Base-by-base conservation (phyloP, 1,284 basidiomycete genomes). In the Rhodotorula sp. region DNA sequence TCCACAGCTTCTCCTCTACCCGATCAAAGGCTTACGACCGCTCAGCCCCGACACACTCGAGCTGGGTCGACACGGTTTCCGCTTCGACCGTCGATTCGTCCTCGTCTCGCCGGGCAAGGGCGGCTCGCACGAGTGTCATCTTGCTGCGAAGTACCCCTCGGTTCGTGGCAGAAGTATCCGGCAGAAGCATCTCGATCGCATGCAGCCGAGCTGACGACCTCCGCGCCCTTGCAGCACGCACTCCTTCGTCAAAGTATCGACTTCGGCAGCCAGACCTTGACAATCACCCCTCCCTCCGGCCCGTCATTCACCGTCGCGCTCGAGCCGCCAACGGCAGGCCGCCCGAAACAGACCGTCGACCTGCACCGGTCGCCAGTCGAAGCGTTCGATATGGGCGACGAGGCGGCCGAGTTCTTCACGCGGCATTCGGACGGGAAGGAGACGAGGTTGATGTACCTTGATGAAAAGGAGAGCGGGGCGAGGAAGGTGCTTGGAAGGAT, bases 1-100 rank as follows among this genome's bases (percentile, higher is more conserved):
- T 17, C 44, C 19, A 17, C 46, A 70, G 68, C 49, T 70, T 32
- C 49, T 70, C 32, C 29, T 70, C 30, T 70, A 62, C 32, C 68
- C 68, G 1, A 56, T 70, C 44, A 70, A 70, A n/a, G 53, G 52
- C 8, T 46, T 70, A 1, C 64, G 64, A 2, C 68, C 68, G 7
- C 56, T 58, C 29, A 30, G 27, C 36, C 46, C 19, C 32, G 24
- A 36, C 8, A 15, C 9, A 9, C 44, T 32, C 27, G 57, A 59
- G 27, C 44, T 59, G 9, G 57, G 29, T 4, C 44, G 4, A 10
- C 32, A 36, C 4, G 63, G 63, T 13, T 61, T 64, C 53, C 19
- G 54, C 27, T 30, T 44, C 29, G 68, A 70, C 56, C 58, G 68
- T 4, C 54, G 51, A 1, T 66, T 70, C 29, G 47, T 62, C 20